Evolutionary conservation across 345 rosid genomes (phyloP), one percentile per base, ranked within the genome.

Genomic region (Salix koriyanagi): DNA sequence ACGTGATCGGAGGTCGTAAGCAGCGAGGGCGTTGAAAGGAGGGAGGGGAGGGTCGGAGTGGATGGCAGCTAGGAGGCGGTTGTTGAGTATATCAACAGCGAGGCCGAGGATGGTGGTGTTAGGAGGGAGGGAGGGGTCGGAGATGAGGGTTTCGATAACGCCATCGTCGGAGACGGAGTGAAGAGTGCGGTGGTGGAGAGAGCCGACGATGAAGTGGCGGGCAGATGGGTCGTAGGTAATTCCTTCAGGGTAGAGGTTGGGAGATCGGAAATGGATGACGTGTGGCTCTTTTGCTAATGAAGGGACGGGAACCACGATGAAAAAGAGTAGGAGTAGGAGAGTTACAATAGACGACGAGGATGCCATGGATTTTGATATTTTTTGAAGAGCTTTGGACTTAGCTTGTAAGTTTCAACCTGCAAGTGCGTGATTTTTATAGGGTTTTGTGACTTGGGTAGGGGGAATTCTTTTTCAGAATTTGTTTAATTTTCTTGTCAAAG

Each of bases 161-260:
- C 92, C 97, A 21, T 91, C 96, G 65, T 94, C 97, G 58, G 98
- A 94, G 74, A 94, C 90, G 64, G 97, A 82, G 77, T 69, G 84
- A 69, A 94, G 81, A 0, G 89, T 79, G 73, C 97, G 90, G 79
- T 83, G 74, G 71, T 66, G 88, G 75, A 86, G 83, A 7, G 97
- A 94, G 34, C 98, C 94, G 65, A 92, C 96, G 75, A 94, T 14
- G 86, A 94, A 94, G 85, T 92, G 94, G 56, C 91, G 88, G 65
- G 82, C 90, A 0, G 90, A 79, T 11, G 90, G 89, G 83, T 94
- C 97, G 89, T 91, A 90, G 23, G 91, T 81, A 6, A 91, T 44
- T 69, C 89, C 93, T 69, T 94, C 97, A 0, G 98, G 98, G 44
- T 90, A 92, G 77, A 94, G 97, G 21, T 82, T 88, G 0, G 81